These are phyloP conservation scores for Psophocarpus tetragonolobus DNA, from an alignment of 306 rosid species.

Conservation along the genomic window DNA sequence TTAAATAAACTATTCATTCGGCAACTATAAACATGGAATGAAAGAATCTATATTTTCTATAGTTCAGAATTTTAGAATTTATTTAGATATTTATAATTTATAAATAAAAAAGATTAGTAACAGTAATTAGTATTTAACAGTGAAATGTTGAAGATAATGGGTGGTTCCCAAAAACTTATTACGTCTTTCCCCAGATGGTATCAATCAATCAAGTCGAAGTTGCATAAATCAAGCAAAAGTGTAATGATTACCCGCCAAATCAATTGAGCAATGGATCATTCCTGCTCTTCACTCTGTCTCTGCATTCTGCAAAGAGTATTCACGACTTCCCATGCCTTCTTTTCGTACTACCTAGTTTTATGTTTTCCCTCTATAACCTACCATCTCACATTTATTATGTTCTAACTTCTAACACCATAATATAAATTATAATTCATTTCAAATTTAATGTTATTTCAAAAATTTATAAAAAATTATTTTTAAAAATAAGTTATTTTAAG, in stretches of 20 bases:
- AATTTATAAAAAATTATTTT: no score
- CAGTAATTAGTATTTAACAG: no score
- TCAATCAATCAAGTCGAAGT: constrained; percentile 28
- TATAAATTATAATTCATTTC: no score
- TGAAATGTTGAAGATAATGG: not conserved
- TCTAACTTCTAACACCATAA: no score
- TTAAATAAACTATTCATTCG: no score
- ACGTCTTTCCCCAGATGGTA: constrained; percentile 5
- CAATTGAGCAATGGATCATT: constrained; percentile 16
- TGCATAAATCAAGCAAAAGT: constrained; percentile 39
- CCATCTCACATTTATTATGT: not conserved
- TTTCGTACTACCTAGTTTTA: not conserved
- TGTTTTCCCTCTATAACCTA: not conserved
- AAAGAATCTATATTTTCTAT: not conserved
- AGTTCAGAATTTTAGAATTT: not conserved
- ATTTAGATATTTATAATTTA: no score
- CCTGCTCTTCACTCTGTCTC: not conserved
- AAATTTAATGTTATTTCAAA: no score
- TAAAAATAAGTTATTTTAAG: no score
- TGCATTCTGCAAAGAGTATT: not conserved
- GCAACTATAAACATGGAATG: no score
- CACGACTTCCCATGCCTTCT: not conserved
- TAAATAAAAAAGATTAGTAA: no score
- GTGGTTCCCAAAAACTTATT: not conserved
- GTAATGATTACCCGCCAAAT: constrained; percentile 39